Evolutionary conservation across 148 eudicot genomes (phyloP).

Genomic region (Fallopia convolvulus): DNA sequence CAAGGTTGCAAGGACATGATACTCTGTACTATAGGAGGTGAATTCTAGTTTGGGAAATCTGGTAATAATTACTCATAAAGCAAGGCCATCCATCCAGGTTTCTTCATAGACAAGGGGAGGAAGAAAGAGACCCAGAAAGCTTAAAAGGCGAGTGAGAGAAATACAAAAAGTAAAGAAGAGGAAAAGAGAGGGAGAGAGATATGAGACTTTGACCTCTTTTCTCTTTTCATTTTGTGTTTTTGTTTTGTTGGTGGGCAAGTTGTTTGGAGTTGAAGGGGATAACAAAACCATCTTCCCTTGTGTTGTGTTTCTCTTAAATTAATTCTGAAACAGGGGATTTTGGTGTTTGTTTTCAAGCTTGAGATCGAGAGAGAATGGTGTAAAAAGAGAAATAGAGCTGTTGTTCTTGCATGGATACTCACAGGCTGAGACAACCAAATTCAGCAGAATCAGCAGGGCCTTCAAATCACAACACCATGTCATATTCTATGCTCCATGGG

Average conservation of each 20-base stretch:
- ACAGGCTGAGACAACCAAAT: constrained; percentile 51
- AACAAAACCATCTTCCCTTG: neutral
- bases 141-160: constrained; percentile 6
- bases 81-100: constrained; percentile 31
- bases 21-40: constrained; percentile 30
- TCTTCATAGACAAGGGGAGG: constrained; percentile 38
- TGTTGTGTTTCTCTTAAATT: neutral
- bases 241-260: neutral
- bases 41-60: constrained; percentile 23
- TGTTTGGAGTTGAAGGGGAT: neutral
- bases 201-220: neutral
- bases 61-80: constrained; percentile 24
- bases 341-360: neutral
- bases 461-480: constrained; percentile 59
- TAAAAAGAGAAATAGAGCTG: constrained; percentile 10
- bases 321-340: neutral
- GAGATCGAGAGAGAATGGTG: constrained; percentile 23
- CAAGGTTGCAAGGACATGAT: constrained; percentile 46
- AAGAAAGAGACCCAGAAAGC: constrained; percentile 5
- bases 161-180: neutral
- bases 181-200: constrained; percentile 11
- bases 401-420: constrained; percentile 68
- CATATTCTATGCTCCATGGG: constrained; percentile 48
- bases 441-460: constrained; percentile 43
- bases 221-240: neutral